Evolutionary conservation across 139 green algal species (phyloP), one percentile per base, ranked within the genome.

Genomic region (Yamagishiella unicocca): DNA sequence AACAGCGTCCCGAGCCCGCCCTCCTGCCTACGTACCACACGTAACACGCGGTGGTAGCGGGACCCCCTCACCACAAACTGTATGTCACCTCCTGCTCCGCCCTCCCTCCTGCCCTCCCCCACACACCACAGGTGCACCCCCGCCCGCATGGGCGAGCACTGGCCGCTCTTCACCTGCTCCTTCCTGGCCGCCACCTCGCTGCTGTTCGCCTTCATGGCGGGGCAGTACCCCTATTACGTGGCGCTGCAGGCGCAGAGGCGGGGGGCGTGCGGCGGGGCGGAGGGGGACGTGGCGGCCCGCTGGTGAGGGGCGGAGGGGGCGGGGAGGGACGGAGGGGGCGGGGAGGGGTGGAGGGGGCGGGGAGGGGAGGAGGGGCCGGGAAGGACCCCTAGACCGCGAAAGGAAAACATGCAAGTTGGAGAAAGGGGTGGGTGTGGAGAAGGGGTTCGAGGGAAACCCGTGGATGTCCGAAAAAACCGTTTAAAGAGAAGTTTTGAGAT

Each of bases 141-240:
- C 38, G 79, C 79, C 42, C 79, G 79, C 40, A 85, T 85, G 61
- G 79, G 58, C 21, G 40, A 46, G 40, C 79, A 85, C 79, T 85
- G 79, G 79, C 79, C 79, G 14, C 79, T 85, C 24, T 72, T 85
- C 58, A 85, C 61, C 29, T 5, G 4, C 40, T 31, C 10, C n/a
- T 29, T 76, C 24, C n/a, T 40, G 14, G 79, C 42, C 0, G 40
- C 25, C 17, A 14, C 21, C 5, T 14, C n/a, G 10, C 58, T 85
- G 58, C 43, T 85, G 1, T 85, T 85, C 61, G 61, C 61, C n/a
- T 85, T 85, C 79, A 85, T 85, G 79, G 58, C 77, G 37, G 77
- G 38, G 1, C 31, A 73, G 14, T 84, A 84, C 58, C 77, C 77
- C 54, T 33, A 50, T 25, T 68, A 7, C 0, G 76, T 37, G 38